These are phyloP conservation scores for Syncephalastrum monosporum DNA, from an alignment of 371 early-diverging fungal species.

Conservation along the genomic window DNA sequence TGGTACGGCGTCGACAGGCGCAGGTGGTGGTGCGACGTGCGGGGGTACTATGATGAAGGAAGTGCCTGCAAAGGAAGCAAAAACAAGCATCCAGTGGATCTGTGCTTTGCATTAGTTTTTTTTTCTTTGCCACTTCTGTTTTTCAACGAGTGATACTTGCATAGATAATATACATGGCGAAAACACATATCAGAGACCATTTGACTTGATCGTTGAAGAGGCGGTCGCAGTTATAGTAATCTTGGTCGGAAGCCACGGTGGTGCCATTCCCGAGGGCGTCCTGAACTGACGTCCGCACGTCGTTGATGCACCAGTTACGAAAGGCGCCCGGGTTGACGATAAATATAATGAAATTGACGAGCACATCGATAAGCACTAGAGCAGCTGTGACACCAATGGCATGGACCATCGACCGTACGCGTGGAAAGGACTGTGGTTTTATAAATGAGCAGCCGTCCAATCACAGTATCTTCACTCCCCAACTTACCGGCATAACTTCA, in stretches of 20 bases:
- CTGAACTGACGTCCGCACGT: conserved; percentile 7
- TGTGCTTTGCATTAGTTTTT: background rate
- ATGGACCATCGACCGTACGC: conserved; percentile 16
- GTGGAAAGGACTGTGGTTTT: background rate
- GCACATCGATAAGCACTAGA: conserved; percentile 14
- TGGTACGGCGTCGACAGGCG: conserved; percentile 1
- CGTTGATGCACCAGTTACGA: conserved; percentile 13
- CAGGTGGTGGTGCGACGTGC: conserved; percentile 3
- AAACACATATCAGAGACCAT: conserved; percentile 35
- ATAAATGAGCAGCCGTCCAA: background rate
- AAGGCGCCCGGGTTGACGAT: conserved; percentile 12
- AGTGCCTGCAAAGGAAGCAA: conserved; percentile 16
- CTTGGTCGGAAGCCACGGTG: conserved; percentile 6
- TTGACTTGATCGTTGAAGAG: conserved; percentile 43
- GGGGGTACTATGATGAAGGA: conserved; percentile 16
- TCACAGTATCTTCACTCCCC: background rate
- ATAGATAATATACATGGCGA: conserved; percentile 39
- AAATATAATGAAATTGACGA: conserved; percentile 24
- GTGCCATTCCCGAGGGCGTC: conserved; percentile 1
- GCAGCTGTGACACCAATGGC: conserved; percentile 6
- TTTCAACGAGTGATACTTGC: conserved; percentile 19
- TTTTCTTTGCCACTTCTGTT: background rate
- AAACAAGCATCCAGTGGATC: conserved; percentile 19
- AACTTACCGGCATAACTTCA: background rate
- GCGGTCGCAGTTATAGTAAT: conserved; percentile 45